A percentile compares a stretch with the other conserved stretches of the same genome.
Evolutionary conservation across 768 basidiomycete species (phyloP).

Genomic region (Serendipita sp.): DNA sequence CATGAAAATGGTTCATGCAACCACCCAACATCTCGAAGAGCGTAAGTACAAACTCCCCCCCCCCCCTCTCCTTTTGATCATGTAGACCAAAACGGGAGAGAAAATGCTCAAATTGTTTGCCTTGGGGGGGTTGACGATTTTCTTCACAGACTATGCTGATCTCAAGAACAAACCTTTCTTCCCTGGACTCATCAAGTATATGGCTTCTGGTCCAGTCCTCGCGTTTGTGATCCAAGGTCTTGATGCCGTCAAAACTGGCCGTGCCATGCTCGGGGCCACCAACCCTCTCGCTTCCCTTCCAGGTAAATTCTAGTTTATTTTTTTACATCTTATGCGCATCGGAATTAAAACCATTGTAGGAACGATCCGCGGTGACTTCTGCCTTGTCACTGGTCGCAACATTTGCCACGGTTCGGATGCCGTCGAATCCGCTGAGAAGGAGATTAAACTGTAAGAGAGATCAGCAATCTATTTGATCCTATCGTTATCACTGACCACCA

Average conservation of each 20-base stretch:
- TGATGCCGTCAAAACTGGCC: slow-evolving; percentile 88
- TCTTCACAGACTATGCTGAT: slow-evolving; percentile 72
- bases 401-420: slow-evolving; percentile 86
- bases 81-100: too few species aligned
- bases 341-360: slow-evolving; percentile 27
- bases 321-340: background rate
- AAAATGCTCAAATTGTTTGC: too few species aligned
- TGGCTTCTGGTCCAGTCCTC: slow-evolving; percentile 89
- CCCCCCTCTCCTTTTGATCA: background rate
- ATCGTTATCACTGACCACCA: background rate
- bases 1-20: slow-evolving; percentile 74
- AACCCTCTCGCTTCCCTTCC: slow-evolving; percentile 84
- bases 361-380: slow-evolving; percentile 91
- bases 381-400: slow-evolving; percentile 88
- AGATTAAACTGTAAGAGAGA: slow-evolving; percentile 67
- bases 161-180: slow-evolving; percentile 92
- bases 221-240: slow-evolving; percentile 93
- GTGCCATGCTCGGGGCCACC: slow-evolving; percentile 89
- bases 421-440: slow-evolving; percentile 82
- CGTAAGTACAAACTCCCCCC: slow-evolving; percentile 29
- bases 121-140: background rate
- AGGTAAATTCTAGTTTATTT: slow-evolving; percentile 35
- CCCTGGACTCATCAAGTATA: slow-evolving; percentile 90
- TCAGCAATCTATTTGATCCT: background rate
- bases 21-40: slow-evolving; percentile 75